Percentiles rank a stretch among this genome's conserved stretches.
These are phyloP conservation scores for Mrakiaceae sp. DNA, from an alignment of 1,284 basidiomycete genomes.

Conservation along the genomic window DNA sequence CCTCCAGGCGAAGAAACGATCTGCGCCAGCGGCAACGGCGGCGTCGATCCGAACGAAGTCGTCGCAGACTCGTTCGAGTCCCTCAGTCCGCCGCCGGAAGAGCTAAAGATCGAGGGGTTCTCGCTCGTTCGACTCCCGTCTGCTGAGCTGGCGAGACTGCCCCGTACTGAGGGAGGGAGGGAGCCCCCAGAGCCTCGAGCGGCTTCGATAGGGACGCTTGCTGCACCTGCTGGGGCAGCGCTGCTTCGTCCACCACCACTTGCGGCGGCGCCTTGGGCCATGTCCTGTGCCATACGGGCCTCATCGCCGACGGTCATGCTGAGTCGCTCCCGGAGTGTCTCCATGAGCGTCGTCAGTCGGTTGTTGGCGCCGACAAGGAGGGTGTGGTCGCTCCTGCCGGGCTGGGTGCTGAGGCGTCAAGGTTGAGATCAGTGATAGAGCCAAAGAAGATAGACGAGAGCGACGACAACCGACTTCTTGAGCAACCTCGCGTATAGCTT, in stretches of 20 bases:
- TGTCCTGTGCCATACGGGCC: slow-evolving; percentile 11
- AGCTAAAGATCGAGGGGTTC: no score
- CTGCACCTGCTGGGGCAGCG: no score
- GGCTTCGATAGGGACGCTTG: no score
- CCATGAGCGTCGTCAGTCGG: slow-evolving; percentile 63
- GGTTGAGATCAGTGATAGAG: not conserved
- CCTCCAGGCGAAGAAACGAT: no score
- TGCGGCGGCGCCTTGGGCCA: no score
- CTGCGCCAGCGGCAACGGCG: not conserved
- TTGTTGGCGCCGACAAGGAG: slow-evolving; percentile 69
- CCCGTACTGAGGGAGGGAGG: no score
- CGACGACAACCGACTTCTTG: slow-evolving; percentile 42
- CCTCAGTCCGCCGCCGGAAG: not conserved
- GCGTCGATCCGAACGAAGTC: slow-evolving; percentile 9
- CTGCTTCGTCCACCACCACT: no score
- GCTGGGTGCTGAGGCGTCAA: slow-evolving; percentile 44
- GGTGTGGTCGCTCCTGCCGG: slow-evolving; percentile 77
- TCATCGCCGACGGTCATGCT: slow-evolving; percentile 32
- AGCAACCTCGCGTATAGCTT: slow-evolving; percentile 79
- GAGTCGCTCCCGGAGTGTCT: slow-evolving; percentile 52
- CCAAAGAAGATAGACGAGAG: not conserved
- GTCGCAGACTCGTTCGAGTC: slow-evolving; percentile 4
- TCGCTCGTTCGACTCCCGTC: no score
- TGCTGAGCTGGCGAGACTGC: no score
- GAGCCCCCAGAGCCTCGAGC: no score